Percentiles rank a stretch among this genome's conserved stretches.
These are phyloP conservation scores for Groenewaldozyma salmanticensis DNA, from an alignment of 805 yeast genomes.

Conservation along the genomic window DNA sequence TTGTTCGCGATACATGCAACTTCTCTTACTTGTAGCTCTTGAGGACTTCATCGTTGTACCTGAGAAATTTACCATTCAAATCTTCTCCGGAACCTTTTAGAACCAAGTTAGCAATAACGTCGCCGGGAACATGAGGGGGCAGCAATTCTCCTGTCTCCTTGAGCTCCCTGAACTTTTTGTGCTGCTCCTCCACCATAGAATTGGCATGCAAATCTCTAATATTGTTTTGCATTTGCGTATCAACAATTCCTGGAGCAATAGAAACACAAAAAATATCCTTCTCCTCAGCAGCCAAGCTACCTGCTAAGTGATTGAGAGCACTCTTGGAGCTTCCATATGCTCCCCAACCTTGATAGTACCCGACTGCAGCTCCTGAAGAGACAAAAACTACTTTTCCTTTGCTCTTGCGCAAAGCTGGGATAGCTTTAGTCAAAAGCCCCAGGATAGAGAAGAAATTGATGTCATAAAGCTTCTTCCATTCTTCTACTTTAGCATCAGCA, in stretches of 20 bases:
- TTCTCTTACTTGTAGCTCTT: no score
- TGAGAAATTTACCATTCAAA: slow-evolving; percentile 57
- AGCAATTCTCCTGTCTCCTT: slow-evolving; percentile 49
- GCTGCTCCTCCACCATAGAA: slow-evolving; percentile 29
- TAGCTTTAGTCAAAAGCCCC: slow-evolving; percentile 40
- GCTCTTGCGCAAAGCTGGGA: slow-evolving; percentile 48
- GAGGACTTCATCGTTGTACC: slow-evolving; percentile 34
- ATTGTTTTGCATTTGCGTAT: slow-evolving; percentile 77
- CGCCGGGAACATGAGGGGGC: slow-evolving; percentile 64
- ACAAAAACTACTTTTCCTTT: slow-evolving; percentile 68
- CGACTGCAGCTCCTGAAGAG: slow-evolving; percentile 78
- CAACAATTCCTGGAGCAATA: slow-evolving; percentile 92
- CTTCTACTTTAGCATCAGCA: slow-evolving; percentile 41
- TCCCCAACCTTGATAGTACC: slow-evolving; percentile 67
- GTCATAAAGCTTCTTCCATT: slow-evolving; percentile 60
- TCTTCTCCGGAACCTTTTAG: slow-evolving; percentile 44
- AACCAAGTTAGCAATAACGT: slow-evolving; percentile 57
- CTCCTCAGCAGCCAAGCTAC: slow-evolving; percentile 61
- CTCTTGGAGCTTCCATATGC: slow-evolving; percentile 92
- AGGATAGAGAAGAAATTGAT: slow-evolving; percentile 73
- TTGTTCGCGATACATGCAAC: no score
- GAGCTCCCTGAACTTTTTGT: slow-evolving; percentile 54
- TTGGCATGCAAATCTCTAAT: slow-evolving; percentile 44
- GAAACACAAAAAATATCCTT: slow-evolving; percentile 49
- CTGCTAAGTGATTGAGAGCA: slow-evolving; percentile 70